Conservation (phyloP, 306 rosid genomes). For the Cyclanthera cordifolia region DNA sequence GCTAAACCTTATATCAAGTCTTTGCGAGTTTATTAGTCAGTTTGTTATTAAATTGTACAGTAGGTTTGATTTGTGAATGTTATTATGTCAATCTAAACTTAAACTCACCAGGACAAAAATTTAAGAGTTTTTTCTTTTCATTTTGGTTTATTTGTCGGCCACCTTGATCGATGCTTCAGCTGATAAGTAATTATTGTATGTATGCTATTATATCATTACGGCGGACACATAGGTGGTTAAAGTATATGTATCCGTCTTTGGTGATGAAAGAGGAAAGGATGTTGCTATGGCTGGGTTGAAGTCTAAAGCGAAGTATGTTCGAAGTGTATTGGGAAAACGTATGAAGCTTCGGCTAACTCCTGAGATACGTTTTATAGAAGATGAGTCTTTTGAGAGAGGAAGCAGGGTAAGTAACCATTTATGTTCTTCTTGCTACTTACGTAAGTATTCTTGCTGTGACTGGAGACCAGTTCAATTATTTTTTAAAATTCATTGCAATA, state of each 20-base stretch:
- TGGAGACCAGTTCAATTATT: background rate
- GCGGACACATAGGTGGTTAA: conserved; percentile 52
- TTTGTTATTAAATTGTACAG: background rate
- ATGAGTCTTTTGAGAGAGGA: conserved; percentile 83
- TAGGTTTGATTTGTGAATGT: too few relatives aligned
- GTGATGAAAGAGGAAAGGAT: conserved; percentile 89
- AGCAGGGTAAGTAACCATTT: conserved; percentile 55
- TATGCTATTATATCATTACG: background rate
- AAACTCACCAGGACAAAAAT: background rate
- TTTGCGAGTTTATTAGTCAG: background rate
- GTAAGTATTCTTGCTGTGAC: background rate
- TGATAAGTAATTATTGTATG: background rate
- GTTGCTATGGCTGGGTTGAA: conserved; percentile 85
- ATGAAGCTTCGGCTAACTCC: conserved; percentile 85
- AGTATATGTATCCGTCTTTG: conserved; percentile 84
- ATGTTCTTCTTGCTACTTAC: background rate
- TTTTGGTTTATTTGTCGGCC: background rate
- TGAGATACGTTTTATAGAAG: conserved; percentile 82
- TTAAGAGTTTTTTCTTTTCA: background rate
- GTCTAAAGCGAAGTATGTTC: conserved; percentile 79
- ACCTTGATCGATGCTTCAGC: background rate
- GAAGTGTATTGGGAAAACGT: conserved; percentile 66
- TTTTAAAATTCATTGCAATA: background rate
- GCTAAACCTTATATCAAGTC: background rate
- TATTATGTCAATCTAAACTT: background rate